phyloP scores from a whole-genome alignment of 2,329 filamentous ascomycete species.

The Tolypocladium album region DNA sequence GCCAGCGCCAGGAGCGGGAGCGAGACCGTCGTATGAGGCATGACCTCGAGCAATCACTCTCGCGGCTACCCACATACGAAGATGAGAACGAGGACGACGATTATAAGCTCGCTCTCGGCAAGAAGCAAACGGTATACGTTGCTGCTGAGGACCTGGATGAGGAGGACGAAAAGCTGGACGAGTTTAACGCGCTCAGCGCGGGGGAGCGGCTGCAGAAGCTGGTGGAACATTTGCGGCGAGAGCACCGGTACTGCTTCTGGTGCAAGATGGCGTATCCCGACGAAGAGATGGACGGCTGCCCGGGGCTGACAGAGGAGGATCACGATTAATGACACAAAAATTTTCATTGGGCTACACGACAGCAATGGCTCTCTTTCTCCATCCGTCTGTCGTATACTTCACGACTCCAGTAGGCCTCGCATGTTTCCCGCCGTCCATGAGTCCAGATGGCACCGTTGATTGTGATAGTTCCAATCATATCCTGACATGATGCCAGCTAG shows the following conservation, averaged over 20 bases:
- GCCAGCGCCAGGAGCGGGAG: conserved; percentile 58
- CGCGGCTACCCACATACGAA: conserved; percentile 52
- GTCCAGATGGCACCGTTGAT: no score
- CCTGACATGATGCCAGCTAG: no score
- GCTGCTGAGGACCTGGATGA: conserved; percentile 62
- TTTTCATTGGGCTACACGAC: no score
- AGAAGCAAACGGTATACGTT: conserved; percentile 41
- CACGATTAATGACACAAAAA: conserved; percentile 32
- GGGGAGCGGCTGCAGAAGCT: conserved; percentile 56
- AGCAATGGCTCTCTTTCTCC: no score
- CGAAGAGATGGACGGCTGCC: conserved; percentile 72
- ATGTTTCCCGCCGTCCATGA: no score
- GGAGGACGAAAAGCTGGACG: conserved; percentile 70
- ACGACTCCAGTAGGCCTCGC: no score
- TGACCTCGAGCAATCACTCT: conserved; percentile 55
- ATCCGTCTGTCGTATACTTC: no score
- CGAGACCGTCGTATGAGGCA: conserved; percentile 53
- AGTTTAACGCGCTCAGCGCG: conserved; percentile 60
- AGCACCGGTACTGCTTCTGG: conserved; percentile 86
- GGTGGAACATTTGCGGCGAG: conserved; percentile 57
- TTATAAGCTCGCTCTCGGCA: conserved; percentile 58
- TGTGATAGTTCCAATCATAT: no score
- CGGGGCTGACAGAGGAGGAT: conserved; percentile 78
- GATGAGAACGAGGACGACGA: conserved; percentile 61
- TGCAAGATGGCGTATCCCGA: conserved; percentile 79